phyloP scores from a whole-genome alignment of 2,329 filamentous ascomycete genomes.

The Calonectria ilicicola region DNA sequence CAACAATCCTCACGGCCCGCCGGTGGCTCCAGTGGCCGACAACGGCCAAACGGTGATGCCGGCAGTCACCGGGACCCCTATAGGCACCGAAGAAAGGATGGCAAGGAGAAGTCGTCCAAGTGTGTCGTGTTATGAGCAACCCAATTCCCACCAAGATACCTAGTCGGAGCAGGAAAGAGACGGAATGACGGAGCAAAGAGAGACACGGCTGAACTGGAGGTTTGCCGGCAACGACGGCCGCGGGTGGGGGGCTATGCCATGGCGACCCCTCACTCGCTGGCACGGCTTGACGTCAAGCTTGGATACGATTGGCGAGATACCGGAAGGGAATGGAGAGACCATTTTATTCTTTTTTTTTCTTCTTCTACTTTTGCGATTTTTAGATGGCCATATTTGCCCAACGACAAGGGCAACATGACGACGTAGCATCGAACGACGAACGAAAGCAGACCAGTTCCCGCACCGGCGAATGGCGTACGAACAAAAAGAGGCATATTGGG shows the following conservation, averaged over 20 bases:
- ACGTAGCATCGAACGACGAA: constrained; percentile 50
- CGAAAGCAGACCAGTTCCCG: constrained; percentile 47
- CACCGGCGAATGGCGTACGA: constrained; percentile 55
- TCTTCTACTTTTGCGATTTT: constrained; percentile 40
- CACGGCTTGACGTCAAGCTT: constrained; percentile 35
- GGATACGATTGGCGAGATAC: constrained; percentile 39
- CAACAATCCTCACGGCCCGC: constrained; percentile 63
- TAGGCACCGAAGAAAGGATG: constrained; percentile 50
- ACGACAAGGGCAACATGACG: constrained; percentile 44
- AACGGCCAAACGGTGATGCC: constrained; percentile 52
- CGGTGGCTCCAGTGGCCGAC: constrained; percentile 51
- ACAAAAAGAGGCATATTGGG: constrained; percentile 53
- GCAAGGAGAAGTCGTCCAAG: constrained; percentile 49
- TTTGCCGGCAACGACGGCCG: constrained; percentile 31
- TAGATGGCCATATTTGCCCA: constrained; percentile 40
- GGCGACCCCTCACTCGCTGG: constrained; percentile 34
- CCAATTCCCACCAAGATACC: constrained; percentile 6
- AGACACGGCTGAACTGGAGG: constrained; percentile 25
- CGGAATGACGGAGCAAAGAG: constrained; percentile 29
- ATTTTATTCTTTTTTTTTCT: constrained; percentile 36
- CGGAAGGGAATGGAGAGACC: constrained; percentile 38
- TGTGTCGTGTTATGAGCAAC: constrained; percentile 55
- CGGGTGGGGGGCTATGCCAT: constrained; percentile 32
- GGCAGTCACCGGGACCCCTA: constrained; percentile 46
- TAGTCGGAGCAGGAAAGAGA: constrained; percentile 21